Conservation (phyloP, 2,329 filamentous ascomycete species). For the Colletotrichum tofieldiae region DNA sequence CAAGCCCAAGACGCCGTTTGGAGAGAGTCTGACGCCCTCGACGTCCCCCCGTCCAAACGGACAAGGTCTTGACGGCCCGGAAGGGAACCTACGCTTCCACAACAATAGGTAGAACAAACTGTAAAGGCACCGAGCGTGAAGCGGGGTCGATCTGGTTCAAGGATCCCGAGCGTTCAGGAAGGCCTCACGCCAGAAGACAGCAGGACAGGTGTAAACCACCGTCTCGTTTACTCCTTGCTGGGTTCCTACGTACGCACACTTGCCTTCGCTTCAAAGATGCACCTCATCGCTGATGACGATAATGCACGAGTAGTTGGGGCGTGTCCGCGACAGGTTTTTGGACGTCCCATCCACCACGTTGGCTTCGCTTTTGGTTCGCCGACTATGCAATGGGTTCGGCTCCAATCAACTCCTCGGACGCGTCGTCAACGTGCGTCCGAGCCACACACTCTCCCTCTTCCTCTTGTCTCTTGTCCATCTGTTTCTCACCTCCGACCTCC, state of each 20-base stretch:
- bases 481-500: conserved; percentile 3
- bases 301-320: background rate
- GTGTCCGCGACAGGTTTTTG: too few species aligned
- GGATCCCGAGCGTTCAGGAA: conserved; percentile 14
- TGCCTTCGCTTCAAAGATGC: background rate
- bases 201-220: conserved; percentile 18
- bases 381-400: background rate
- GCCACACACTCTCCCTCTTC: conserved; percentile 21
- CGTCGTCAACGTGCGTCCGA: conserved; percentile 24
- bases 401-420: conserved; percentile 31
- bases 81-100: background rate
- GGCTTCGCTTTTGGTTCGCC: conserved; percentile 10
- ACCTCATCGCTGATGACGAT: background rate
- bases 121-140: background rate
- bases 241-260: background rate
- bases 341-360: background rate
- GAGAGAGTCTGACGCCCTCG: conserved; percentile 24
- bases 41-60: conserved; percentile 29
- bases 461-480: conserved; percentile 4
- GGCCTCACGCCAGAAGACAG: background rate
- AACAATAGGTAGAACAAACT: background rate
- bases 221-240: background rate
- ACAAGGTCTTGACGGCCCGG: background rate
- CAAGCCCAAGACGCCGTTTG: conserved; percentile 24
- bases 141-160: conserved; percentile 25